A percentile compares a stretch with the other conserved stretches of the same genome.
These are phyloP conservation scores for Kingdonia uniflora DNA, from an alignment of 164 flowering plant species.

Conservation along the genomic window DNA sequence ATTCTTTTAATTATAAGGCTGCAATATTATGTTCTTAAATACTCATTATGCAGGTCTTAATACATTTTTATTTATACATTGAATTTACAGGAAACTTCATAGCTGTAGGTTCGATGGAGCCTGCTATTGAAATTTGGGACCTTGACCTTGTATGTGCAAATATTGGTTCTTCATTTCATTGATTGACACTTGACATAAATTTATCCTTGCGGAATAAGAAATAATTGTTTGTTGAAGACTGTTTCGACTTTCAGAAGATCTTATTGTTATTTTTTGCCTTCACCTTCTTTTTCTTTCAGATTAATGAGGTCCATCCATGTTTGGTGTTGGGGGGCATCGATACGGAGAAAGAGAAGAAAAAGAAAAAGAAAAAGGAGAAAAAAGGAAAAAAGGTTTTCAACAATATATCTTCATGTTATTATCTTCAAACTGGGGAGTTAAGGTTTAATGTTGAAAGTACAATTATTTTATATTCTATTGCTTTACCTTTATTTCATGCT, in stretches of 20 bases:
- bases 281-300: slow-evolving; percentile 24
- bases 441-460: no score
- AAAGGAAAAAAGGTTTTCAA: no score
- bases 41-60: no score
- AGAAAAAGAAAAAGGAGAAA: slow-evolving; percentile 30
- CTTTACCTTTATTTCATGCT: no score
- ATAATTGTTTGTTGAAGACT: not conserved
- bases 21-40: no score
- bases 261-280: not conserved
- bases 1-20: no score
- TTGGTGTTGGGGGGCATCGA: slow-evolving; percentile 55
- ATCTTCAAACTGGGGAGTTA: no score
- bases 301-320: slow-evolving; percentile 76
- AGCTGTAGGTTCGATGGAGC: slow-evolving; percentile 86
- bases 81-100: slow-evolving; percentile 26
- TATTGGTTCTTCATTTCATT: slow-evolving; percentile 2
- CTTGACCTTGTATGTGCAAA: slow-evolving; percentile 90
- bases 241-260: not conserved
- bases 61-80: no score
- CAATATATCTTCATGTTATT: no score
- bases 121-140: slow-evolving; percentile 94
- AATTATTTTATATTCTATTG: no score
- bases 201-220: not conserved
- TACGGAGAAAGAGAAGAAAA: slow-evolving; percentile 46
- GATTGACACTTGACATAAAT: not conserved